These are phyloP conservation scores for Podaxis sp. DNA, from an alignment of 768 basidiomycete species.

Conservation along the genomic window DNA sequence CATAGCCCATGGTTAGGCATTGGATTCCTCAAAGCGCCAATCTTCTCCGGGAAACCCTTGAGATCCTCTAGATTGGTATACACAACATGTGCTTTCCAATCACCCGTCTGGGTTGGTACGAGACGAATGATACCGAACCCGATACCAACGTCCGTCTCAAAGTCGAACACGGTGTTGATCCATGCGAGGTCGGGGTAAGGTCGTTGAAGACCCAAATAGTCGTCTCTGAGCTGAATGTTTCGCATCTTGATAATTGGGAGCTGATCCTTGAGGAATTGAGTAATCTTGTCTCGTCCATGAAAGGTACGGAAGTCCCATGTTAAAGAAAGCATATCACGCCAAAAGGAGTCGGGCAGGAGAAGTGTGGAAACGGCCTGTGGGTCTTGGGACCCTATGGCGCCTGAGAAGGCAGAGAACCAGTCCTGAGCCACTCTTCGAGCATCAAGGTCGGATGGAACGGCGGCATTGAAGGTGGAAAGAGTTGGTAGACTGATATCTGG, in stretches of 20 bases:
- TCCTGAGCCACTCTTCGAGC: constrained; percentile 18
- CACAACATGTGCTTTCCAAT: constrained; percentile 50
- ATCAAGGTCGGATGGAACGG: constrained; percentile 17
- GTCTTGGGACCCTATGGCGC: constrained; percentile 14
- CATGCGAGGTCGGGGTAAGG: constrained; percentile 43
- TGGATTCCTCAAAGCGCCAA: constrained; percentile 33
- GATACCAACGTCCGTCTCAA: constrained; percentile 36
- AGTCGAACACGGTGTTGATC: constrained; percentile 42
- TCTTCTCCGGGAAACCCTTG: constrained; percentile 37
- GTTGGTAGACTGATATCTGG: constrained; percentile 21
- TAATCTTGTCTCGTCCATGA: constrained; percentile 29
- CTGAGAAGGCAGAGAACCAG: constrained; percentile 24
- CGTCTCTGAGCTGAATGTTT: constrained; percentile 23
- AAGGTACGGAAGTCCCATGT: constrained; percentile 55
- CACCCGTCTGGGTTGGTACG: constrained; percentile 25
- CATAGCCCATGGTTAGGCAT: constrained; percentile 45
- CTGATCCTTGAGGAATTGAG: constrained; percentile 33
- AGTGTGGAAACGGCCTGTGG: constrained; percentile 14
- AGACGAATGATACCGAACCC: constrained; percentile 42
- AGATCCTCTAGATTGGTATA: constrained; percentile 48
- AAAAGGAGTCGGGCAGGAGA: constrained; percentile 24
- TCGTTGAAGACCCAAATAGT: constrained; percentile 22
- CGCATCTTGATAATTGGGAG: constrained; percentile 26
- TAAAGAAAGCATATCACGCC: constrained; percentile 48
- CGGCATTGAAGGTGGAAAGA: constrained; percentile 21